phyloP scores from a whole-genome alignment of 768 basidiomycete genomes.

The Termitomyces sp. region DNA sequence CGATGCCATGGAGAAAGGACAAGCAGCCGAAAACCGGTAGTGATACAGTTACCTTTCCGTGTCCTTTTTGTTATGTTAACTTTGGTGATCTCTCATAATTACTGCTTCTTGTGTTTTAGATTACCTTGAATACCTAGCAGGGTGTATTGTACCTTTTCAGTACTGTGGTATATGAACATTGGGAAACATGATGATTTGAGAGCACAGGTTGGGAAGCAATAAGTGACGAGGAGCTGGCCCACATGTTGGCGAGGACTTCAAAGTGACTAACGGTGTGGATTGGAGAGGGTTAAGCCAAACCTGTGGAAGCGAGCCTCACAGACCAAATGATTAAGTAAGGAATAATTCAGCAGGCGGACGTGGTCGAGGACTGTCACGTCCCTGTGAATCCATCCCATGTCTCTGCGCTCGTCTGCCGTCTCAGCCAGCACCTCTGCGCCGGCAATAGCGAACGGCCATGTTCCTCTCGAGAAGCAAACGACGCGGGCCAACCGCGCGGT shows the following conservation, averaged over 20 bases:
- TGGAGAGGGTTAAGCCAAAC: too few relatives aligned
- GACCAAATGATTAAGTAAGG: slow-evolving; percentile 15
- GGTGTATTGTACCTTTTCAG: not conserved
- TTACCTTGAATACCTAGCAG: not conserved
- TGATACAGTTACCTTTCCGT: not conserved
- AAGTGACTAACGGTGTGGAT: too few relatives aligned
- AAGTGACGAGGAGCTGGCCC: too few relatives aligned
- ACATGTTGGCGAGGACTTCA: too few relatives aligned
- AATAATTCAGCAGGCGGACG: slow-evolving; percentile 1
- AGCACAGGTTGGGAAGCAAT: too few relatives aligned
- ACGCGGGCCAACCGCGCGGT: slow-evolving; percentile 1
- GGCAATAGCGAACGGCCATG: slow-evolving; percentile 18
- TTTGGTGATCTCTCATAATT: not conserved
- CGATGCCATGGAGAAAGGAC: slow-evolving; percentile 27
- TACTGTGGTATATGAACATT: not conserved
- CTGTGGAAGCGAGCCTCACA: too few relatives aligned
- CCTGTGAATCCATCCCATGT: slow-evolving; percentile 15
- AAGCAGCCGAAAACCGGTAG: slow-evolving; percentile 24
- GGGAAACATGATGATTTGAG: not conserved
- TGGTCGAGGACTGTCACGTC: slow-evolving; percentile 3
- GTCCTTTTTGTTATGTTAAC: slow-evolving; percentile 10
- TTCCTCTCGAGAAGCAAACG: slow-evolving; percentile 9
- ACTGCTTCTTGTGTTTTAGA: slow-evolving; percentile 10
- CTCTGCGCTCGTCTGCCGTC: slow-evolving; percentile 18
- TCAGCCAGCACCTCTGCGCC: slow-evolving; percentile 14